phyloP scores from a whole-genome alignment of 2,329 filamentous ascomycete genomes.

The Hypomyces rosellus region DNA sequence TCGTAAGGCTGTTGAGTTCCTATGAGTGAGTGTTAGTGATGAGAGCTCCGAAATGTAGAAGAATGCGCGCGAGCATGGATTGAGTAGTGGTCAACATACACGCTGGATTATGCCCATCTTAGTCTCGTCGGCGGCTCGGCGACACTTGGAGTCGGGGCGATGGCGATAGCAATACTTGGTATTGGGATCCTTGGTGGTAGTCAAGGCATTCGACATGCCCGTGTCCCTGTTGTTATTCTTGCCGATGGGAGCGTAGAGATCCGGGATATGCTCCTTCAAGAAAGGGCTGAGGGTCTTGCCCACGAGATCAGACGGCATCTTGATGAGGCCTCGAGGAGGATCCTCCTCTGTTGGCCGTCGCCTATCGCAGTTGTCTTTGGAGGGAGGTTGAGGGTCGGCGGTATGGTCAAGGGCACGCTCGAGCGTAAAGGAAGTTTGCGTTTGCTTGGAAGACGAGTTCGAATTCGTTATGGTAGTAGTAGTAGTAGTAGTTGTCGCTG shows the following conservation, averaged over 20 bases:
- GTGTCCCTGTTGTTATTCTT: conserved; percentile 38
- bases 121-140: conserved; percentile 85
- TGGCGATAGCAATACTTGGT: conserved; percentile 96
- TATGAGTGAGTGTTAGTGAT: conserved; percentile 27
- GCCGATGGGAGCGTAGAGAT: conserved; percentile 76
- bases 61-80: neutral
- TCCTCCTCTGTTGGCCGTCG: conserved; percentile 44
- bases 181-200: conserved; percentile 53
- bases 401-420: neutral
- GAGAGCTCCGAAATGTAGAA: neutral
- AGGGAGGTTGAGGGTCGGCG: conserved; percentile 20
- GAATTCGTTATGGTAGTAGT: neutral
- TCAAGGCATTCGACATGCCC: conserved; percentile 16
- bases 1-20: conserved; percentile 76
- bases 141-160: conserved; percentile 86
- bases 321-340: conserved; percentile 38
- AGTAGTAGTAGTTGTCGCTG: conserved; percentile 1
- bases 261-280: conserved; percentile 82
- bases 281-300: conserved; percentile 80
- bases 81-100: conserved; percentile 44
- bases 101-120: conserved; percentile 94
- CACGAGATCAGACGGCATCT: conserved; percentile 60
- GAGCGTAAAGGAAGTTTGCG: neutral
- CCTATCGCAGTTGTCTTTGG: conserved; percentile 44
- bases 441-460: neutral